Percentiles rank a stretch among this genome's conserved stretches.
Evolutionary conservation across 768 basidiomycete genomes (phyloP).

Genomic region (Piloderma croceum): DNA sequence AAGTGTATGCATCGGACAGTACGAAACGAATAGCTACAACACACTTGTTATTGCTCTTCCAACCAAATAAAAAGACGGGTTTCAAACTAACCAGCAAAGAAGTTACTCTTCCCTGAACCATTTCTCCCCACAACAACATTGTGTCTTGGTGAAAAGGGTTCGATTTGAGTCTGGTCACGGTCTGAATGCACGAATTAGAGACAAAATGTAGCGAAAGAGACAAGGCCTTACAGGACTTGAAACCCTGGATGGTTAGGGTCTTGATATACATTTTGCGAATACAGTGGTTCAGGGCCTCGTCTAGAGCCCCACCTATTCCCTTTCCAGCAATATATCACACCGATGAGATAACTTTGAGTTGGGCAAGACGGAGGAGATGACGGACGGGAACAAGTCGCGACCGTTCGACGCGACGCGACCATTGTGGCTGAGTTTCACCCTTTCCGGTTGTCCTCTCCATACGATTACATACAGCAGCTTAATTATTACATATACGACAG

Average conservation of each 20-base stretch:
- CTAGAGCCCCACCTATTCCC: too few relatives aligned
- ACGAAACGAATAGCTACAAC: slow-evolving; percentile 89
- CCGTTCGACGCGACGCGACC: too few relatives aligned
- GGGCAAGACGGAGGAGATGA: too few relatives aligned
- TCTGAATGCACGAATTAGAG: slow-evolving; percentile 36
- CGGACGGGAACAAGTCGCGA: too few relatives aligned
- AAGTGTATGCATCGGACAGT: slow-evolving; percentile 94
- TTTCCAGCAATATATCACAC: too few relatives aligned
- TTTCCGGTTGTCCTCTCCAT: too few relatives aligned
- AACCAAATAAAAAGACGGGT: background rate
- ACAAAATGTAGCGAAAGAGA: background rate
- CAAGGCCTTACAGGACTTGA: slow-evolving; percentile 84
- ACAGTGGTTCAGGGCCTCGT: background rate
- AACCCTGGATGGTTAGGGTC: slow-evolving; percentile 87
- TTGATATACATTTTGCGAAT: slow-evolving; percentile 66
- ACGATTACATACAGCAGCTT: too few relatives aligned
- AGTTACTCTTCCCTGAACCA: slow-evolving; percentile 98
- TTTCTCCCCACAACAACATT: slow-evolving; percentile 98
- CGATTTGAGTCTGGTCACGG: slow-evolving; percentile 85
- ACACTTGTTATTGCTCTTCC: background rate
- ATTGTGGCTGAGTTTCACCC: too few relatives aligned
- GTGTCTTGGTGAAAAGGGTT: slow-evolving; percentile 89
- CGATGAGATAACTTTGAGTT: too few relatives aligned
- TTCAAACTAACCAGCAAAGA: slow-evolving; percentile 75
- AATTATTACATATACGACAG: too few relatives aligned